phyloP scores from a whole-genome alignment of 352 stramenopile species.

The Phytophthora hibernalis region DNA sequence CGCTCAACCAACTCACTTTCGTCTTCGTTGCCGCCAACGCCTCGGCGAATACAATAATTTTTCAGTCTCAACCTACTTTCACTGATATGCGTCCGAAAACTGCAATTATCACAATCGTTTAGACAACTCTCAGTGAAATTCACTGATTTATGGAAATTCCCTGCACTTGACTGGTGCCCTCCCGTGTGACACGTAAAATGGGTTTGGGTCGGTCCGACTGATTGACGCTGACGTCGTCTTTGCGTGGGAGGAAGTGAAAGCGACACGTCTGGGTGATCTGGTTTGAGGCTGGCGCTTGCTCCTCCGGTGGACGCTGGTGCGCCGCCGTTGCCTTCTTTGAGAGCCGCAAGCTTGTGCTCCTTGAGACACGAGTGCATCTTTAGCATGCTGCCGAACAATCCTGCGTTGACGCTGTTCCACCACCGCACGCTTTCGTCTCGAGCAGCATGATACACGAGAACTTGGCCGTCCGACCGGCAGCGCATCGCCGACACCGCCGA shows the following conservation, averaged over 20 bases:
- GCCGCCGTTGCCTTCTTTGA: constrained; percentile 45
- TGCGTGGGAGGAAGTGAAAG: constrained; percentile 79
- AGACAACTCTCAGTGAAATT: too few species aligned
- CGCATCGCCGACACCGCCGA: constrained; percentile 74
- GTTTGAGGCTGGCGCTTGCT: constrained; percentile 69
- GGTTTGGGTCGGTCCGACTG: constrained; percentile 47
- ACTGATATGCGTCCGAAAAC: too few species aligned
- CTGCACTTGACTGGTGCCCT: constrained; percentile 85
- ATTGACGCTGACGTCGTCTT: constrained; percentile 36
- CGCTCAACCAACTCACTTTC: too few species aligned
- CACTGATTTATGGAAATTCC: too few species aligned
- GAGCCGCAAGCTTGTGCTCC: constrained; percentile 74
- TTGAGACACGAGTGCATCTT: constrained; percentile 91
- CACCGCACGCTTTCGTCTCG: constrained; percentile 80
- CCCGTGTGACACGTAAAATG: constrained; percentile 73
- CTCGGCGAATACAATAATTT: too few species aligned
- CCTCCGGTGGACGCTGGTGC: constrained; percentile 64
- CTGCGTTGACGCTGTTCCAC: constrained; percentile 86
- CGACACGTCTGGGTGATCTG: constrained; percentile 88
- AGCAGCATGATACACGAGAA: constrained; percentile 84
- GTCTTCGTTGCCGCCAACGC: too few species aligned
- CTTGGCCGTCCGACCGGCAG: constrained; percentile 78
- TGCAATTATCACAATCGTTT: too few species aligned
- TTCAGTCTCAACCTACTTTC: too few species aligned
- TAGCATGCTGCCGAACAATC: constrained; percentile 83